Conservation (phyloP, 1,284 basidiomycete genomes). For the Boletus mariae region DNA sequence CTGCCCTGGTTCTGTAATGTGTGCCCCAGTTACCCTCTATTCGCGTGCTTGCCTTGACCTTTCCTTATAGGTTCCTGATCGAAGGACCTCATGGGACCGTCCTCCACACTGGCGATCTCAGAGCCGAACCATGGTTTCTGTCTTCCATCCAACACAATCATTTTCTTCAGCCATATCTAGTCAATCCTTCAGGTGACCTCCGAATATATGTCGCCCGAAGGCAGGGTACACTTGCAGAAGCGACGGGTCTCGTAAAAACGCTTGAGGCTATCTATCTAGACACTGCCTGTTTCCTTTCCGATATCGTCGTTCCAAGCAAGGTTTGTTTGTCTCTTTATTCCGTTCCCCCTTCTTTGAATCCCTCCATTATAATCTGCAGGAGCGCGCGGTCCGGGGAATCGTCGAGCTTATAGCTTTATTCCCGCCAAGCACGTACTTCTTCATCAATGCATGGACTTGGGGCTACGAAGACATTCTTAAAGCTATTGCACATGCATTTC, state of each 20-base stretch:
- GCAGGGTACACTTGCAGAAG: conserved; percentile 21
- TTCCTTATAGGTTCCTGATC: conserved; percentile 74
- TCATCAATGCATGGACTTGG: conserved; percentile 91
- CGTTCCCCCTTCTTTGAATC: not conserved
- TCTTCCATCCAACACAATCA: conserved; percentile 65
- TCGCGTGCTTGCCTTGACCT: not conserved
- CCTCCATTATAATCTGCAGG: conserved; percentile 37
- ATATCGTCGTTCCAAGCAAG: conserved; percentile 67
- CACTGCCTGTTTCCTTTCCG: conserved; percentile 67
- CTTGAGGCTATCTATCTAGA: conserved; percentile 87
- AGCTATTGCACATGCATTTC: conserved; percentile 63
- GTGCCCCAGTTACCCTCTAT: conserved; percentile 19
- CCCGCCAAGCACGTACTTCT: conserved; percentile 71
- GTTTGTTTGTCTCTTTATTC: conserved; percentile 35
- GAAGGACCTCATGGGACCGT: conserved; percentile 70
- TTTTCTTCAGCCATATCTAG: conserved; percentile 67
- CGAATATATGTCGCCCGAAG: conserved; percentile 27
- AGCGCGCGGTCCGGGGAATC: conserved; percentile 63
- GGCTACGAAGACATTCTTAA: conserved; percentile 87
- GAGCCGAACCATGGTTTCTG: conserved; percentile 80
- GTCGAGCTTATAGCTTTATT: conserved; percentile 67
- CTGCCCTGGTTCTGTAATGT: conserved; percentile 93
- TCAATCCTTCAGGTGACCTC: conserved; percentile 26
- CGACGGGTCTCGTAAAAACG: conserved; percentile 34
- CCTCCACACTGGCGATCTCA: conserved; percentile 90